Percentiles rank a stretch among this genome's conserved stretches.
phyloP scores from a whole-genome alignment of 495 filamentous ascomycete genomes.

The Sporormia fimetaria region DNA sequence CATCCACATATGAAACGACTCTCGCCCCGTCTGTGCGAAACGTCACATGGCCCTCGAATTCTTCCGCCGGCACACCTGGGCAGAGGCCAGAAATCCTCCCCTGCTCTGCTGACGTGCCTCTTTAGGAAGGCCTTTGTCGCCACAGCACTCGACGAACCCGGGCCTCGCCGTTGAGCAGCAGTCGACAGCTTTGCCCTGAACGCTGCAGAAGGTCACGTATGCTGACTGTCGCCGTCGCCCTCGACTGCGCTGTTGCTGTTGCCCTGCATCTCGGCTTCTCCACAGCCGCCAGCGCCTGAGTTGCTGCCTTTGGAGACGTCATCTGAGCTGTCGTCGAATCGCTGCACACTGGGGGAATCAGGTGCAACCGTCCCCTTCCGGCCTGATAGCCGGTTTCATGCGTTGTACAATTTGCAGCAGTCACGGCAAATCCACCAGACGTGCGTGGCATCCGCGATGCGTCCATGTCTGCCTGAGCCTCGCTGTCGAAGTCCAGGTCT shows the following conservation, averaged over 20 bases:
- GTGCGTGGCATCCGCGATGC: constrained; percentile 12
- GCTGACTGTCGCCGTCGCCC: too few relatives aligned
- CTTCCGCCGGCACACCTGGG: constrained; percentile 7
- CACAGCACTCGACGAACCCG: not conserved
- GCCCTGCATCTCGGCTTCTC: too few relatives aligned
- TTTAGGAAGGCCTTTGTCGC: constrained; percentile 19
- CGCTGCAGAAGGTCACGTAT: too few relatives aligned
- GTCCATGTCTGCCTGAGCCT: constrained; percentile 10
- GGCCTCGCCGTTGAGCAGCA: not conserved
- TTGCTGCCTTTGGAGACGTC: too few relatives aligned
- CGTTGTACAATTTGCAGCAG: constrained; percentile 26
- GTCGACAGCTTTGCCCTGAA: not conserved
- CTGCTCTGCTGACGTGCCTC: constrained; percentile 18
- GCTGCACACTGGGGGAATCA: constrained; percentile 21
- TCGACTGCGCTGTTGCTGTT: too few relatives aligned
- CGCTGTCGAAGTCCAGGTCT: constrained; percentile 20
- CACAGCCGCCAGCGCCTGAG: too few relatives aligned
- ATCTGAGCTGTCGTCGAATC: constrained; percentile 25
- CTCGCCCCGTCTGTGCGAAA: constrained; percentile 12
- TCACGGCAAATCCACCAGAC: constrained; percentile 10
- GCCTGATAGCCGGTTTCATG: constrained; percentile 27
- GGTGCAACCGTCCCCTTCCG: constrained; percentile 20
- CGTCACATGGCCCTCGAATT: constrained; percentile 22
- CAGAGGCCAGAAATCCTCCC: constrained; percentile 1
- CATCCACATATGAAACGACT: constrained; percentile 1